Conservation (phyloP, 108 stramenopile genomes). For the Fistulifera pelliculosa region DNA sequence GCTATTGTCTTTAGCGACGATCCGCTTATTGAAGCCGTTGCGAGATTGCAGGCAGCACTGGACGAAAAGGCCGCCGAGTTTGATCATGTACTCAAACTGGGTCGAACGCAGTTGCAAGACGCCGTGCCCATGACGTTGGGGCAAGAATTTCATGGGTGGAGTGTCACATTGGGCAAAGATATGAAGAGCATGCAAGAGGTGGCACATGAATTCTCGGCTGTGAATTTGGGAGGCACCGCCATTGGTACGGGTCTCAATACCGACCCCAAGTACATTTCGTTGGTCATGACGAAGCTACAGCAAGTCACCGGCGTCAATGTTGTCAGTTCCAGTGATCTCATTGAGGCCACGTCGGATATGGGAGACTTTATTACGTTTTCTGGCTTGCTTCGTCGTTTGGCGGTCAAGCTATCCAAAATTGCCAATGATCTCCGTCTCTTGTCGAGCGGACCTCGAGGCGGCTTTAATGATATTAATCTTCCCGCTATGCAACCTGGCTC, state of each 20-base stretch:
- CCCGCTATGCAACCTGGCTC: conserved; percentile 68
- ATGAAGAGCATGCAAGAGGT: conserved; percentile 27
- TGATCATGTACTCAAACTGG: conserved; percentile 89
- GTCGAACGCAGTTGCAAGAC: conserved; percentile 97
- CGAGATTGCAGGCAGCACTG: conserved; percentile 69
- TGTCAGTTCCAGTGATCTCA: conserved; percentile 50
- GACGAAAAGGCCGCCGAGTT: conserved; percentile 67
- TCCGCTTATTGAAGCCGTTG: conserved; percentile 38
- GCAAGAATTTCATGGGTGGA: conserved; percentile 80
- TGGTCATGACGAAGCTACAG: conserved; percentile 41
- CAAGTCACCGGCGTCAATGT: conserved; percentile 40
- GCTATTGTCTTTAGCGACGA: conserved; percentile 22
- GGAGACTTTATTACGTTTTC: conserved; percentile 46
- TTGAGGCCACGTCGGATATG: conserved; percentile 55
- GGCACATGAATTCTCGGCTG: conserved; percentile 14
- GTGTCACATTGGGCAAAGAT: conserved; percentile 29
- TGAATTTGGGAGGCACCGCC: conserved; percentile 52
- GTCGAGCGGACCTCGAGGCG: conserved; percentile 54
- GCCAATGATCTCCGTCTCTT: conserved; percentile 64
- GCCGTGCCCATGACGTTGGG: conserved; percentile 97
- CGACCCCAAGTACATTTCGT: conserved; percentile 32
- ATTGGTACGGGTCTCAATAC: conserved; percentile 67
- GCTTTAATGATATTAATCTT: conserved; percentile 49
- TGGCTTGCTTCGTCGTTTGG: conserved; percentile 40
- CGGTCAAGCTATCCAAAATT: conserved; percentile 56